Base-by-base conservation (phyloP, 495 filamentous ascomycete species). In the Hypoxylon trugodes region DNA sequence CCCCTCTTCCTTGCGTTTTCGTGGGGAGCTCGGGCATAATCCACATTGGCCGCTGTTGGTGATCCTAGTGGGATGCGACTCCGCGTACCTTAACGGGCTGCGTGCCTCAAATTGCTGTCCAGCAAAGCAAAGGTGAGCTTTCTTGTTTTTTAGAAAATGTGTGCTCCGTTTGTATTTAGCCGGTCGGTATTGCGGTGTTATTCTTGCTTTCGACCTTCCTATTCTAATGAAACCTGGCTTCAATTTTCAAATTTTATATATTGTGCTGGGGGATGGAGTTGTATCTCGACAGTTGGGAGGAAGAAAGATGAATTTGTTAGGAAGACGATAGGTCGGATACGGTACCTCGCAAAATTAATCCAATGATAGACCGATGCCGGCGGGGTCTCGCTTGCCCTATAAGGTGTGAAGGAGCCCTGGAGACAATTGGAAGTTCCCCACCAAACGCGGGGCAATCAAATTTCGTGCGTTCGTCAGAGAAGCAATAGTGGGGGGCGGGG, bases 401-500 rank as follows among this genome's bases (percentile, higher is more conserved):
- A 35, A 56, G 10, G 4, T n/a, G n/a, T n/a, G n/a, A n/a, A n/a
- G n/a, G n/a, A n/a, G n/a, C n/a, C n/a, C n/a, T n/a, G n/a, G n/a
- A n/a, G n/a, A n/a, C n/a, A n/a, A n/a, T n/a, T n/a, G 22, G 24
- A 32, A 21, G 2, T 47, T 46, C 40, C 25, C 61, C 46, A 59
- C 25, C 45, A 43, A 66, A 60, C 62, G 62, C 55, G 62, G 62
- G 62, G 62, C 55, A 60, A 46, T 46, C 55, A 42, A 19, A 28
- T 46, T 51, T 16, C 2, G 51, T 22, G 13, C 33, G 45, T 59
- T 57, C 45, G 47, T 60, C 47, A 45, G 57, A 40, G 52, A 40
- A 41, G 19, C 42, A 50, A 18, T 36, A 37, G 55, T 61, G 55
- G 57, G 51, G 50, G 57, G 46, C 37, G 45, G 59, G 56, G 52